Base-by-base conservation (phyloP, 2,329 filamentous ascomycete species). In the Phaeophleospora eucalypticola region DNA sequence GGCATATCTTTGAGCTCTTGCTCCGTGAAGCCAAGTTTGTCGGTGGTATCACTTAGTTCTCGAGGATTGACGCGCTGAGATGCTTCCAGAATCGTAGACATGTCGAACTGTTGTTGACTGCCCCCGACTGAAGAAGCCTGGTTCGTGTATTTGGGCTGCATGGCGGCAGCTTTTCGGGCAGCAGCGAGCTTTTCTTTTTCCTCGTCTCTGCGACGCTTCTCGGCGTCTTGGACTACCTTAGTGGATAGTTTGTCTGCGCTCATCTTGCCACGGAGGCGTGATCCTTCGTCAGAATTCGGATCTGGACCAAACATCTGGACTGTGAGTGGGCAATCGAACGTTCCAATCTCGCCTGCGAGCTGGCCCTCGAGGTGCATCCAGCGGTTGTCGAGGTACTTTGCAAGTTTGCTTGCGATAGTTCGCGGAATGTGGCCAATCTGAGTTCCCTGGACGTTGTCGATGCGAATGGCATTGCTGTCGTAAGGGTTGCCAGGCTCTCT, bases 361-460 rank as follows among this genome's bases (percentile, higher is more conserved):
- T 78, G 70, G 1, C 81, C 87, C 64, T 95, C 89, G 4, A 90
- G 63, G 1, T 79, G 62, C 7, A 93, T 70, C 15, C 76, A 76
- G 43, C 24, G 12, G 59, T 72, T 59, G 65, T 84, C 83, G 62
- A 94, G 75, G 61, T 87, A 89, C 2, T 77, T 79, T 0, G 87
- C 82, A 43, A 95, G 69, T 65, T 86, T 91, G n/a, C 74, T 70
- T 1, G 83, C 87, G 17, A 88, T 61, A 1, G 68, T 73, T 10
- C 80, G 74, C 4, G 86, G 84, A 34, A 95, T 73, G 66, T 95
- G 88, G 1, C 89, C 89, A 57, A 95, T 87, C 59, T 94, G 88
- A 6, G 67, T 65, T 14, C 81, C 78, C 60, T 86, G 78, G 12
- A 90, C 86, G 64, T 93, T 94, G 58, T 86, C 77, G 1, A 94